Conservation (phyloP, 176 grass and related monocot genomes). For the Aegilops bicornis region DNA sequence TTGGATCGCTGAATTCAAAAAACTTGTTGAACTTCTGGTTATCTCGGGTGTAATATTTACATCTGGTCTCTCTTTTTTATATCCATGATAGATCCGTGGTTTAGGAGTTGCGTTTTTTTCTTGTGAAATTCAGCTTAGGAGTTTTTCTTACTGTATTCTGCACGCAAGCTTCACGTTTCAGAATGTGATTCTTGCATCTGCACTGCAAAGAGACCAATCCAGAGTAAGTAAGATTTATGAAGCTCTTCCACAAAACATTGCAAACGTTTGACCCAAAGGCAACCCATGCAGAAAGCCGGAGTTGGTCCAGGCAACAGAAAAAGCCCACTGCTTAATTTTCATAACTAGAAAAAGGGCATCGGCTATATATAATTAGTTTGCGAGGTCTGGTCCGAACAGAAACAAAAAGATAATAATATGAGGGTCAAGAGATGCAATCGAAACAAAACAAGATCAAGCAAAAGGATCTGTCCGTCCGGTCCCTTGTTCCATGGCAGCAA, state of each 20-base stretch:
- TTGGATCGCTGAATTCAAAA: no score
- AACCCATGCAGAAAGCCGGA: not conserved
- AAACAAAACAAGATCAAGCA: constrained; percentile 32
- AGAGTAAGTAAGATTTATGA: no score
- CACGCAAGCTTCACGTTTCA: not conserved
- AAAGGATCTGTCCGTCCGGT: not conserved
- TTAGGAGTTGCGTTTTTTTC: not conserved
- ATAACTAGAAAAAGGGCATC: not conserved
- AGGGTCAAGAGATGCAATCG: constrained; percentile 30
- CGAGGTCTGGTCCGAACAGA: not conserved
- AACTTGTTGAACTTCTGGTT: no score
- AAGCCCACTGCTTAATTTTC: not conserved
- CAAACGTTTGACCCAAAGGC: not conserved
- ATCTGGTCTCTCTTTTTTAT: no score
- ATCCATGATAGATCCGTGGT: not conserved
- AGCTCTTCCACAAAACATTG: not conserved
- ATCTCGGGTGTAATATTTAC: no score
- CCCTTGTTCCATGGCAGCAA: not conserved
- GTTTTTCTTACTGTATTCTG: no score
- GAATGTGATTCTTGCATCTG: not conserved
- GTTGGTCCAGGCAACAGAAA: not conserved
- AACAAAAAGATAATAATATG: not conserved
- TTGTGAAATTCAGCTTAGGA: not conserved
- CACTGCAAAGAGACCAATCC: not conserved
- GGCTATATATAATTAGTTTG: not conserved